Base-by-base conservation (phyloP, 441 rosid species). In the Gossypium trilobum region DNA sequence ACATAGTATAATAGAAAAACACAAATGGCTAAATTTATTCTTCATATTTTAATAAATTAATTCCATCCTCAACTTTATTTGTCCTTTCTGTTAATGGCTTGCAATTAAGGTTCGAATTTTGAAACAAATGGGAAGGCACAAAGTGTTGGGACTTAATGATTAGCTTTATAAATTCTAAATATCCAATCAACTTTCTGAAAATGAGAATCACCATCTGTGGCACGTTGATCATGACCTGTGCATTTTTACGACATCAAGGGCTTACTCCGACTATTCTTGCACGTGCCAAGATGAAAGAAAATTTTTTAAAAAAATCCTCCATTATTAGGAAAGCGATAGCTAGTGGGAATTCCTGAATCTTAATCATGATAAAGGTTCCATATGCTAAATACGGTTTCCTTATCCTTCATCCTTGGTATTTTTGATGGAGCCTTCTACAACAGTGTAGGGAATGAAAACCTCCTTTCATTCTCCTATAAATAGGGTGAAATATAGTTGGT, bases 321-420 rank as follows among this genome's bases (percentile, higher is more conserved):
- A 52, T 14, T 5, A 29, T 60, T 29, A 3, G 20, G 46, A 71
- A 56, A 72, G 27, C 25, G 44, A 65, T 72, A 22, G 55, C 6
- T 71, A 63, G 62, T 66, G 75, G 72, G 68, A 70, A 58, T 71
- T 22, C 46, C 13, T 46, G 29, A 56, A 65, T 76, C 67, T 46
- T 72, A 70, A 57, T 76, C 60, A n/a, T 55, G 25, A 64, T 69
- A 67, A 68, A n/a, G 33, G 63, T 69, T 70, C 70, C 64, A 60
- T 68, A 51, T 61, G 78, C 70, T 58, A 60, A 5, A 20, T 51
- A 61, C 61, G 56, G 31, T 68, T 67, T 27, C 71, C 23, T 25
- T 50, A 16, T 67, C 59, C 44, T 67, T 67, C n/a, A 20, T 69
- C 62, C 62, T 29, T 10, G 27, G 29, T 39, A 9, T 39, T 9